A percentile compares a stretch with the other conserved stretches of the same genome.
phyloP scores from a whole-genome alignment of 306 rosid species.

The Pyrus bretschneideri region DNA sequence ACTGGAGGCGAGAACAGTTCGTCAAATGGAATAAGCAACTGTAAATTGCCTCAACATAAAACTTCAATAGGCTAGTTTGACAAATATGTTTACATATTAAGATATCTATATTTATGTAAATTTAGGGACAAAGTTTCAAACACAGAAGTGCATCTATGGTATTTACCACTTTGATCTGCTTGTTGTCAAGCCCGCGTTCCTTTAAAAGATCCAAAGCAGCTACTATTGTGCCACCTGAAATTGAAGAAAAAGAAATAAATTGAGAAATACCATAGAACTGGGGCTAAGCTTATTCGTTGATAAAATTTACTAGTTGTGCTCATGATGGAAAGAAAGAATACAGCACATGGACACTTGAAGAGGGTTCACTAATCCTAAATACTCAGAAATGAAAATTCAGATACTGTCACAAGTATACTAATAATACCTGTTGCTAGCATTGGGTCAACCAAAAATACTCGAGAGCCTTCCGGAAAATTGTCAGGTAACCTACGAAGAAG shows the following conservation, averaged over 20 bases:
- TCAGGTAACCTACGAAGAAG: conserved; percentile 61
- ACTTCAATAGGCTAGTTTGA: background rate
- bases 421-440: conserved; percentile 85
- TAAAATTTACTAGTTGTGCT: background rate
- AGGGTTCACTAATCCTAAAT: background rate
- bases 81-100: background rate
- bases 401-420: conserved; percentile 2
- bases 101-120: background rate
- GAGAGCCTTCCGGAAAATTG: conserved; percentile 63
- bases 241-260: background rate
- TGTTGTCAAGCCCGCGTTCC: conserved; percentile 65
- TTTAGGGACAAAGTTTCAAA: background rate
- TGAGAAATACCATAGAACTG: background rate
- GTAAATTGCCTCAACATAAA: background rate
- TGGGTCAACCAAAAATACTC: conserved; percentile 81
- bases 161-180: conserved; percentile 81
- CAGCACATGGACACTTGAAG: background rate
- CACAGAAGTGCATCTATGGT: background rate
- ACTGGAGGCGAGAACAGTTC: background rate
- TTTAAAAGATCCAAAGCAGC: conserved; percentile 66
- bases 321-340: background rate
- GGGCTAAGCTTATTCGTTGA: background rate
- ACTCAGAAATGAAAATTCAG: background rate
- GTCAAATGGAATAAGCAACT: background rate
- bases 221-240: conserved; percentile 81